phyloP scores from a whole-genome alignment of 139 green algal genomes.

The Chlorella sorokiniana region DNA sequence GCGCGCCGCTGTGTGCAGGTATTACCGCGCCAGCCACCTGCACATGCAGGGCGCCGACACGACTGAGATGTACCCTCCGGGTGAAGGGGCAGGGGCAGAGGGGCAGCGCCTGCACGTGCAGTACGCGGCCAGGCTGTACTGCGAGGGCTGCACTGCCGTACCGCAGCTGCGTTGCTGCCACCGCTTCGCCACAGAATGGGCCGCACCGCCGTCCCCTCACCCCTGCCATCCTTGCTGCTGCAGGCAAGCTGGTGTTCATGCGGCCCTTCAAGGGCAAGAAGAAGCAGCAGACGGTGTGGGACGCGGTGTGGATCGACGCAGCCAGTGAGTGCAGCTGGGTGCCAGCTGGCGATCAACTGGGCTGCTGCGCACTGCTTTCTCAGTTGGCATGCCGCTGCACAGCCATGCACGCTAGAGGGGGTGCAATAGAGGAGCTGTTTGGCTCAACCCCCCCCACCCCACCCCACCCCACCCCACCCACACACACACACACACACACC shows the following conservation, averaged over 20 bases:
- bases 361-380: too few relatives aligned
- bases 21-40: slow-evolving; percentile 19
- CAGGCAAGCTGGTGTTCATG: slow-evolving; percentile 33
- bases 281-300: slow-evolving; percentile 26
- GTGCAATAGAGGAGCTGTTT: background rate
- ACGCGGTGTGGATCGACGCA: slow-evolving; percentile 41
- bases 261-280: slow-evolving; percentile 40
- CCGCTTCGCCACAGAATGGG: background rate
- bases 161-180: background rate
- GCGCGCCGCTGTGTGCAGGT: background rate
- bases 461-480: background rate
- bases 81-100: background rate
- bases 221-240: background rate
- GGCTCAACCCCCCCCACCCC: background rate
- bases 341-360: background rate
- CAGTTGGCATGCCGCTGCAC: background rate
- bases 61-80: slow-evolving; percentile 34
- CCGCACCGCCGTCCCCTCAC: too few relatives aligned
- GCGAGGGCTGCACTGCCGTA: background rate
- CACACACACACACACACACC: too few relatives aligned
- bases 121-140: background rate
- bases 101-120: background rate
- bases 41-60: slow-evolving; percentile 22
- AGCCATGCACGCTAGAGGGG: background rate
- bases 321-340: background rate